Percentiles rank a stretch among this genome's conserved stretches.
Evolutionary conservation across 2,329 filamentous ascomycete species (phyloP).

Genomic region (Ceratocystis alfenasii): DNA sequence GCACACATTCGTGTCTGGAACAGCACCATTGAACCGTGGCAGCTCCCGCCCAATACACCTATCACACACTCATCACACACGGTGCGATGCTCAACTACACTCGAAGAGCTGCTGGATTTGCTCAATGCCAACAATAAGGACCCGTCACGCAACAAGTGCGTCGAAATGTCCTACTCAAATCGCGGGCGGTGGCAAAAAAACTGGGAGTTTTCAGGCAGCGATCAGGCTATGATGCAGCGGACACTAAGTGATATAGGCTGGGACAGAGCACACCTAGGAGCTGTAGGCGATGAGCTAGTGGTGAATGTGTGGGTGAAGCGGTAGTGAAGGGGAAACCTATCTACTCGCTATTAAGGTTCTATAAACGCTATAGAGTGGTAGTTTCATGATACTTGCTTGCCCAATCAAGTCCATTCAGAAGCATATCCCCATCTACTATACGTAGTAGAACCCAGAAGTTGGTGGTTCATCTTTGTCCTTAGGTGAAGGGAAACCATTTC

Average conservation of each 20-base stretch:
- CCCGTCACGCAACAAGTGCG: slow-evolving; percentile 44
- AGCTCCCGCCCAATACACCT: slow-evolving; percentile 33
- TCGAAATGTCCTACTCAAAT: slow-evolving; percentile 44
- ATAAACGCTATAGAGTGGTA: too few species aligned
- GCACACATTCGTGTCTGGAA: slow-evolving; percentile 12
- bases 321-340: too few species aligned
- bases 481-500: too few species aligned
- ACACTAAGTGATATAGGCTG: slow-evolving; percentile 47
- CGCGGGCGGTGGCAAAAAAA: slow-evolving; percentile 50
- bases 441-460: too few species aligned
- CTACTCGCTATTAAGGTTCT: too few species aligned
- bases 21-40: slow-evolving; percentile 36
- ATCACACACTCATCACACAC: slow-evolving; percentile 40
- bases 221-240: slow-evolving; percentile 38
- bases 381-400: too few species aligned
- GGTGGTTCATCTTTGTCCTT: too few species aligned
- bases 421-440: too few species aligned
- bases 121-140: slow-evolving; percentile 44
- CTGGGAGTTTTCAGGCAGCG: slow-evolving; percentile 38
- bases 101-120: slow-evolving; percentile 46
- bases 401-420: too few species aligned
- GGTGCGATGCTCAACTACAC: slow-evolving; percentile 41
- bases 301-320: slow-evolving; percentile 48
- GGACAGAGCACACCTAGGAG: slow-evolving; percentile 38
- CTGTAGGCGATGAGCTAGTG: slow-evolving; percentile 37